Evolutionary conservation across 2,329 filamentous ascomycete species (phyloP).

Genomic region (Cercospora beticola): DNA sequence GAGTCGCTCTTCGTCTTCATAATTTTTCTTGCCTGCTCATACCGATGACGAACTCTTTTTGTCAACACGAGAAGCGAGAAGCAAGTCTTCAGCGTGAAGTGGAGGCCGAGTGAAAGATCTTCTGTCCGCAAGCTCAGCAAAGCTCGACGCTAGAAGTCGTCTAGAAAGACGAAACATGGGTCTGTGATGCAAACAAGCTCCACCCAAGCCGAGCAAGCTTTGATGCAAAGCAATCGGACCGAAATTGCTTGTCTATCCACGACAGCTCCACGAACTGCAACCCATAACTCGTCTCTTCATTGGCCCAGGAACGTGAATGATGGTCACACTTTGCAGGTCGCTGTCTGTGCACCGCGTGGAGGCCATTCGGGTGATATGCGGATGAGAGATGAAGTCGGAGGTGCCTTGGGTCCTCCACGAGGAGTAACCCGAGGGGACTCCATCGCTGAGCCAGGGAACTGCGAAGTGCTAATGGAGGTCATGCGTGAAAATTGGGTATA

Average conservation of each 20-base stretch:
- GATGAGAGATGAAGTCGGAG: background rate
- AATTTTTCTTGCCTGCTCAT: too few relatives aligned
- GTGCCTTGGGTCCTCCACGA: background rate
- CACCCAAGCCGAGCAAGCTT: conserved; percentile 12
- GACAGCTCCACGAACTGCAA: background rate
- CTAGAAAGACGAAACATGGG: background rate
- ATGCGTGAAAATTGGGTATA: background rate
- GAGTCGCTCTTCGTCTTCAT: too few relatives aligned
- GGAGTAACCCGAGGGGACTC: conserved; percentile 10
- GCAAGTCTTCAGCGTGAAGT: background rate
- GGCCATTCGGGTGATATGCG: background rate
- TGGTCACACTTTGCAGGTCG: background rate
- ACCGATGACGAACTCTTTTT: too few relatives aligned
- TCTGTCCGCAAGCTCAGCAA: background rate
- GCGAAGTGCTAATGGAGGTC: background rate
- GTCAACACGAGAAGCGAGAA: too few relatives aligned
- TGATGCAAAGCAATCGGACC: conserved; percentile 12
- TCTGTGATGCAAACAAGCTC: conserved; percentile 11
- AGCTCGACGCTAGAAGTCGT: conserved; percentile 7
- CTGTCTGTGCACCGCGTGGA: conserved; percentile 6
- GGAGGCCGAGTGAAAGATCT: background rate
- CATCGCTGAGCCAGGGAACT: background rate
- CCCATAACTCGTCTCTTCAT: background rate
- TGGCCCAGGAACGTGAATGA: background rate
- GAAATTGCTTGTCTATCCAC: conserved; percentile 14